These are phyloP conservation scores for Starmerella vaccinii DNA, from an alignment of 805 yeast genomes.

Conservation along the genomic window DNA sequence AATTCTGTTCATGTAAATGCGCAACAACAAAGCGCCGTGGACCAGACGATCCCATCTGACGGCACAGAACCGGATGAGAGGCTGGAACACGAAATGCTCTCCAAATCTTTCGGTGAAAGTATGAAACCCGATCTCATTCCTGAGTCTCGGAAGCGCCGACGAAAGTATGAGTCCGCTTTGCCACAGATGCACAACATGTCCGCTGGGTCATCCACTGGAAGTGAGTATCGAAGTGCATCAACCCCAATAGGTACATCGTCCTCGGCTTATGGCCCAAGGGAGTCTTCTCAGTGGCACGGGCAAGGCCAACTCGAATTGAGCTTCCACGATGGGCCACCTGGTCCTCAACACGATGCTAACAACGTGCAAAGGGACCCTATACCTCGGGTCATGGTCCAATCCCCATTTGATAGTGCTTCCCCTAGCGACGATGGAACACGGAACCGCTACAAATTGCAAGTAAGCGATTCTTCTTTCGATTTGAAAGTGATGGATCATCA, in stretches of 20 bases:
- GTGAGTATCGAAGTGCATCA: not conserved
- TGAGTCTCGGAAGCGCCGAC: not conserved
- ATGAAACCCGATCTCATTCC: not conserved
- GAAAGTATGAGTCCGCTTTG: not conserved
- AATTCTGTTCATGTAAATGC: no score
- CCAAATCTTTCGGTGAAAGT: not conserved
- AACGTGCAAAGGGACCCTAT: not conserved
- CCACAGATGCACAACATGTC: slow-evolving; percentile 15
- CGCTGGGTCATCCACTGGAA: not conserved
- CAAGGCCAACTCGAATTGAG: slow-evolving; percentile 12
- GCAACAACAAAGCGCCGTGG: not conserved
- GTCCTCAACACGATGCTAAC: not conserved
- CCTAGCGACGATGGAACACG: not conserved
- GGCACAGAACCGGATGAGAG: slow-evolving; percentile 19
- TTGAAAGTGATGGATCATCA: not conserved
- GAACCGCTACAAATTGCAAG: not conserved
- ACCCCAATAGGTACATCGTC: not conserved
- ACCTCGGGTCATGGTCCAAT: not conserved
- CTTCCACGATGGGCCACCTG: not conserved
- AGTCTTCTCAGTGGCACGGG: slow-evolving; percentile 9
- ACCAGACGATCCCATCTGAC: slow-evolving; percentile 13
- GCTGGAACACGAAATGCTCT: slow-evolving; percentile 4
- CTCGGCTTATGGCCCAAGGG: not conserved
- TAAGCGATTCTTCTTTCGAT: not conserved
- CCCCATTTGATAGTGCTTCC: not conserved